Conservation (phyloP, 306 rosid genomes). For the Quercus cerris region DNA sequence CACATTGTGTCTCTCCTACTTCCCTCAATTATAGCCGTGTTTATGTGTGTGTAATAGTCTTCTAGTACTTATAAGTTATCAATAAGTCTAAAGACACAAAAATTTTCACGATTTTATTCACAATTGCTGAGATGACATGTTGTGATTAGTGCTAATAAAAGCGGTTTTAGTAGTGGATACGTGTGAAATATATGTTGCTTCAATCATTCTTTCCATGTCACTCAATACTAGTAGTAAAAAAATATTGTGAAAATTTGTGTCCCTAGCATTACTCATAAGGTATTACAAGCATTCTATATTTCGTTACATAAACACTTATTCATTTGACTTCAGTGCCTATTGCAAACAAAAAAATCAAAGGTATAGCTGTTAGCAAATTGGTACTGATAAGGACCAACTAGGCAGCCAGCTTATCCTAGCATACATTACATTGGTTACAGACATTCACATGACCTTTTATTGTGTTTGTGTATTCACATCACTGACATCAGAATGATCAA, state of each 20-base stretch:
- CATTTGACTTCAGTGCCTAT: constrained; percentile 8
- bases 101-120: too few species aligned
- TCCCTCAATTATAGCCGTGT: constrained; percentile 48
- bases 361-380: not conserved
- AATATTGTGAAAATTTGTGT: too few species aligned
- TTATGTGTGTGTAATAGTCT: constrained; percentile 35
- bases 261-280: constrained; percentile 9
- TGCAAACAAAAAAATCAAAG: constrained; percentile 1
- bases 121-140: too few species aligned
- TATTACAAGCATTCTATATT: constrained; percentile 10
- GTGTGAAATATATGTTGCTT: too few species aligned
- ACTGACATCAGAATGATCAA: not conserved
- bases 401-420: not conserved
- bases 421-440: not conserved
- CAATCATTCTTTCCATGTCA: too few species aligned
- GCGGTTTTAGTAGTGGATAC: too few species aligned
- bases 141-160: too few species aligned
- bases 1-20: constrained; percentile 48
- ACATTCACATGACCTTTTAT: not conserved
- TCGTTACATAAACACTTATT: not conserved
- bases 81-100: too few species aligned
- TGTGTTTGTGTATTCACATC: not conserved
- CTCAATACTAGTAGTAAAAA: too few species aligned
- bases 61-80: constrained; percentile 12
- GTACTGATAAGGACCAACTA: not conserved